A percentile compares a stretch with the other conserved stretches of the same genome.
Conservation (phyloP, 495 filamentous ascomycete genomes). For the Bryoglossum gracile region DNA sequence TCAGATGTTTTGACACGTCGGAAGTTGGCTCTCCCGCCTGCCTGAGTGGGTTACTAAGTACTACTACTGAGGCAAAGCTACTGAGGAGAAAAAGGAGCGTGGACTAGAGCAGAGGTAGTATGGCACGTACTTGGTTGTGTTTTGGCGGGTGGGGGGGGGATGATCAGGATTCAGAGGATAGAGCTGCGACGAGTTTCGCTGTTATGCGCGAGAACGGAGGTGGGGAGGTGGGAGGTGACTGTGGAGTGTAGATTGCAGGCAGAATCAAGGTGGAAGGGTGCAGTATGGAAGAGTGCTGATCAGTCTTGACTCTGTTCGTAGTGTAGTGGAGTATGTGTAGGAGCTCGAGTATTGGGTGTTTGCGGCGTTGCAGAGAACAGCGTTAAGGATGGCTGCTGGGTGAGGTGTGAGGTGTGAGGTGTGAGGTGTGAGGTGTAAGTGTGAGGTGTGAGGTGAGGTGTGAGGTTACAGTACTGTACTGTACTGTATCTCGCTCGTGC, state of each 20-base stretch:
- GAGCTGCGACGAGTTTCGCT: conserved; percentile 18
- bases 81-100: conserved; percentile 1
- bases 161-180: too few species aligned
- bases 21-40: conserved; percentile 18
- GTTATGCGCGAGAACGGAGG: conserved; percentile 9
- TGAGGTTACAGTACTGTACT: too few species aligned
- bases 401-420: conserved; percentile 13
- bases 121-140: neutral
- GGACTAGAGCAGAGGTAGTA: too few species aligned
- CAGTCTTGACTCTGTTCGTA: neutral
- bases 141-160: conserved; percentile 2
- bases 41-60: conserved; percentile 1
- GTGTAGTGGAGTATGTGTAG: neutral
- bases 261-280: too few species aligned
- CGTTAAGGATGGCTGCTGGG: neutral
- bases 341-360: conserved; percentile 9
- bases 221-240: neutral
- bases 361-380: conserved; percentile 13
- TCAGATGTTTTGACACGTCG: conserved; percentile 24
- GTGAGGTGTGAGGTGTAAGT: conserved; percentile 13
- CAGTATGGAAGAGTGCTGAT: too few species aligned
- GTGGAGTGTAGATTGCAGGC: neutral
- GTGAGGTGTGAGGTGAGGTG: conserved; percentile 17
- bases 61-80: conserved; percentile 12
- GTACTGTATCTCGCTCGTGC: too few species aligned